Percentiles rank a stretch among this genome's conserved stretches.
phyloP scores from a whole-genome alignment of 176 grass and related monocot genomes.

The Thalia dealbata region DNA sequence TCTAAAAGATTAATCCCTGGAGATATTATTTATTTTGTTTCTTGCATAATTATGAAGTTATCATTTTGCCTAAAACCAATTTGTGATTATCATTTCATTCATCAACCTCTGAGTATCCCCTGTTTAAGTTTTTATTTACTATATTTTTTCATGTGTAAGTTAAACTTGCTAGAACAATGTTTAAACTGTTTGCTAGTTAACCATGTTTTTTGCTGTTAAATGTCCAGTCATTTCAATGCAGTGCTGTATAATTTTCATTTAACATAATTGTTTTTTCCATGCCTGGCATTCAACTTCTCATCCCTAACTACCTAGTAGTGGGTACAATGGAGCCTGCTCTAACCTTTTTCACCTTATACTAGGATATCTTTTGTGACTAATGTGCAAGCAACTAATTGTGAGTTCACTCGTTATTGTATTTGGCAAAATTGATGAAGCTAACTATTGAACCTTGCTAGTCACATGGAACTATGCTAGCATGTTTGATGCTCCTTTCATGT shows the following conservation, averaged over 20 bases:
- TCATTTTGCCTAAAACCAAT: background rate
- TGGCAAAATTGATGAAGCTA: background rate
- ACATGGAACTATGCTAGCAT: background rate
- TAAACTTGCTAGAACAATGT: background rate
- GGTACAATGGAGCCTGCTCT: background rate
- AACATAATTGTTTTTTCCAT: background rate
- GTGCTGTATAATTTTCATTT: background rate
- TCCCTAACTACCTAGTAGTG: background rate
- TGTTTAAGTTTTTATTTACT: too few relatives aligned
- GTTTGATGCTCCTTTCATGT: conserved; percentile 6
- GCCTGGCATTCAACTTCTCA: background rate
- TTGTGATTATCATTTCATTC: background rate
- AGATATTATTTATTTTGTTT: background rate
- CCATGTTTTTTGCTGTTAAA: background rate
- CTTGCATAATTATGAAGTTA: background rate
- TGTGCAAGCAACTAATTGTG: too few relatives aligned
- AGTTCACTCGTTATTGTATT: background rate
- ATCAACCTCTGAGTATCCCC: background rate
- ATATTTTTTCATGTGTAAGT: background rate
- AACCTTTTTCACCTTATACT: too few relatives aligned
- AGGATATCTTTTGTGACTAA: too few relatives aligned
- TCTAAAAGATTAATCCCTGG: too few relatives aligned
- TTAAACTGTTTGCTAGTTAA: background rate
- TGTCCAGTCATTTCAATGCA: too few relatives aligned
- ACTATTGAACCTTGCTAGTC: background rate